Evolutionary conservation across 139 green algal genomes (phyloP).

Genomic region (Yamagishiella unicocca): DNA sequence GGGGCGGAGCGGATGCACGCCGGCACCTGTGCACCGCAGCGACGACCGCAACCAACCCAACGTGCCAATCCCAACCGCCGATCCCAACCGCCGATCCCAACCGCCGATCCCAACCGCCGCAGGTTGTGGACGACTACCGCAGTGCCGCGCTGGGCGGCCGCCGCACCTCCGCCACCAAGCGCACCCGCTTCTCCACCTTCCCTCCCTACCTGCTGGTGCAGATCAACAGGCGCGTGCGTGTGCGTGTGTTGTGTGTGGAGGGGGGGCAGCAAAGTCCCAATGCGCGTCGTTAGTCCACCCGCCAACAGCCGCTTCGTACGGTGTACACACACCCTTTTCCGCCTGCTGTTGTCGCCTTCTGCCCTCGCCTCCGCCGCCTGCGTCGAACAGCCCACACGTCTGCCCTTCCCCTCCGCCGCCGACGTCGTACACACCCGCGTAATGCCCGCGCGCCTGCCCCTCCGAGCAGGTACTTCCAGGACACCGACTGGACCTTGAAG

Average conservation of each 20-base stretch:
- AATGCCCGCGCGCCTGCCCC: too few relatives aligned
- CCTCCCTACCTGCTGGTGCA: conserved; percentile 92
- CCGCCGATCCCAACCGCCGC: neutral
- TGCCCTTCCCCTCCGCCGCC: neutral
- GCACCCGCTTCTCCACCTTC: conserved; percentile 87
- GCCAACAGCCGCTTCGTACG: too few relatives aligned
- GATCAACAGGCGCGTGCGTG: conserved; percentile 70
- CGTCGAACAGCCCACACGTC: neutral
- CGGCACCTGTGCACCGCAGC: too few relatives aligned
- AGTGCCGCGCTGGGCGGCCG: conserved; percentile 77
- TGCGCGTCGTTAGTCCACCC: too few relatives aligned
- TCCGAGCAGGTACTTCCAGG: conserved; percentile 66
- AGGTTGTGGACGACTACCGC: conserved; percentile 86
- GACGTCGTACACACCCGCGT: too few relatives aligned
- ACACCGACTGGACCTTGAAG: conserved; percentile 87
- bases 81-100: neutral
- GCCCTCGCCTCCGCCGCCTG: neutral
- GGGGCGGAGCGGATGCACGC: neutral
- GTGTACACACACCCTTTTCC: neutral
- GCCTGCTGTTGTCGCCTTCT: too few relatives aligned
- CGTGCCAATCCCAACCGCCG: neutral
- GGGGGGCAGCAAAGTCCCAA: neutral
- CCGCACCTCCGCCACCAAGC: conserved; percentile 58
- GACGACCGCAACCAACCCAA: neutral
- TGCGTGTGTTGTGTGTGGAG: neutral